Evolutionary conservation across 2,329 filamentous ascomycete species (phyloP).

Genomic region (Scleromitrula shiraiana): DNA sequence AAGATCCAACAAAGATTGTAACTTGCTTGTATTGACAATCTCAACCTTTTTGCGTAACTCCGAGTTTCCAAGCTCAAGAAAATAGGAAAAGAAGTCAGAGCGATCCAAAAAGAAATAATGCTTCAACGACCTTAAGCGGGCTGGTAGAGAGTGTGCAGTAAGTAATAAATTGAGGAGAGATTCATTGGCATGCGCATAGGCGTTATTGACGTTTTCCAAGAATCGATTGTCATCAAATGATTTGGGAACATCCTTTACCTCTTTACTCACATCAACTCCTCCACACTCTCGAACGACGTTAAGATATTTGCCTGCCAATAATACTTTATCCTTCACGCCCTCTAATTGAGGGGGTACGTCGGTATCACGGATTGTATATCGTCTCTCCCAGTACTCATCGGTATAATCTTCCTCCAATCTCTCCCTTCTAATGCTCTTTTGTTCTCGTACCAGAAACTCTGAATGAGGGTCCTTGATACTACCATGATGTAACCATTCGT

Average conservation of each 20-base stretch:
- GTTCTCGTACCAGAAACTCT: constrained; percentile 92
- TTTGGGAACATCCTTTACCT: constrained; percentile 76
- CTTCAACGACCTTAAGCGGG: constrained; percentile 81
- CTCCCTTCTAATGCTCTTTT: constrained; percentile 89
- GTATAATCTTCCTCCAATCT: constrained; percentile 93
- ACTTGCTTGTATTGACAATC: constrained; percentile 81
- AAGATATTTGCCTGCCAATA: constrained; percentile 92
- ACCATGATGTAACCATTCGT: constrained; percentile 96
- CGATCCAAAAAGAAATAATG: constrained; percentile 99
- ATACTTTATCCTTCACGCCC: constrained; percentile 84
- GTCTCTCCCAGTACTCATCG: constrained; percentile 97
- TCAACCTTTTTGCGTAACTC: constrained; percentile 87
- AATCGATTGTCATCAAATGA: constrained; percentile 91
- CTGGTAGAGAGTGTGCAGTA: constrained; percentile 85
- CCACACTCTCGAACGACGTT: constrained; percentile 97
- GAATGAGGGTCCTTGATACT: constrained; percentile 89
- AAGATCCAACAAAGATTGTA: constrained; percentile 92
- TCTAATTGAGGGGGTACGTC: constrained; percentile 89
- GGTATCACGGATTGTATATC: constrained; percentile 88
- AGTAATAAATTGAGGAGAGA: constrained; percentile 85
- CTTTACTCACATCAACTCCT: constrained; percentile 87
- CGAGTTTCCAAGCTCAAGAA: constrained; percentile 82
- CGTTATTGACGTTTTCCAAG: constrained; percentile 89
- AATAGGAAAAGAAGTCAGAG: constrained; percentile 97
- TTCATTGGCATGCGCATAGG: constrained; percentile 92